Conservation (phyloP, 1,139 yeast species). For the Candida dubliniensis region DNA sequence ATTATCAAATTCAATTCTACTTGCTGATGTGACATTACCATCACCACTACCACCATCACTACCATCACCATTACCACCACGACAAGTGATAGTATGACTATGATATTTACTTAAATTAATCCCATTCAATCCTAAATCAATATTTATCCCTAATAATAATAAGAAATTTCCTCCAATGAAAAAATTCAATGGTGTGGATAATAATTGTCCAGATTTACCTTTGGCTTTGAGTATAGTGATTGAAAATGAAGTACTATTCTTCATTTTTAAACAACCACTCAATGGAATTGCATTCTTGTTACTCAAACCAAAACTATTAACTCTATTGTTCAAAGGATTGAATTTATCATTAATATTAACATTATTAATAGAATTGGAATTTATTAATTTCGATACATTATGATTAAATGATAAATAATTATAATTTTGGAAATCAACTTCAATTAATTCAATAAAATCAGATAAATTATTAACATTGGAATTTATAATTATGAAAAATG, state of each 20-base stretch:
- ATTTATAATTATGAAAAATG: slow-evolving; percentile 2
- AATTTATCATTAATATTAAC: no score
- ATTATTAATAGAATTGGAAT: no score
- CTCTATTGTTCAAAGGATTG: no score
- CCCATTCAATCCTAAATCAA: slow-evolving; percentile 12
- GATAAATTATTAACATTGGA: no score
- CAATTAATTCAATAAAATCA: slow-evolving; percentile 1
- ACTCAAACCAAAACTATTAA: no score
- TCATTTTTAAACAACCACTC: slow-evolving; percentile 6
- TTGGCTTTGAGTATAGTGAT: slow-evolving; percentile 3
- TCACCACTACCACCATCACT: neutral
- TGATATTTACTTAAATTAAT: slow-evolving; percentile 4
- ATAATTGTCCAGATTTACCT: neutral
- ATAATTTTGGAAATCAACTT: slow-evolving; percentile 4
- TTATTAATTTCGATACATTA: no score
- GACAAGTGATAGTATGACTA: slow-evolving; percentile 10
- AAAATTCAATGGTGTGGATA: slow-evolving; percentile 9
- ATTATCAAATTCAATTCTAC: no score
- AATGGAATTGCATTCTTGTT: neutral
- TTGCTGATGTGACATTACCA: no score
- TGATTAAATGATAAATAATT: neutral
- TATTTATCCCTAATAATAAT: slow-evolving; percentile 6
- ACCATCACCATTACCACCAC: slow-evolving; percentile 5
- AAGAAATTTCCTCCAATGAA: slow-evolving; percentile 5
- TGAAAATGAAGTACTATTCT: slow-evolving; percentile 3